phyloP scores from a whole-genome alignment of 2,329 filamentous ascomycete species.

The Teratosphaeria gauchensis region DNA sequence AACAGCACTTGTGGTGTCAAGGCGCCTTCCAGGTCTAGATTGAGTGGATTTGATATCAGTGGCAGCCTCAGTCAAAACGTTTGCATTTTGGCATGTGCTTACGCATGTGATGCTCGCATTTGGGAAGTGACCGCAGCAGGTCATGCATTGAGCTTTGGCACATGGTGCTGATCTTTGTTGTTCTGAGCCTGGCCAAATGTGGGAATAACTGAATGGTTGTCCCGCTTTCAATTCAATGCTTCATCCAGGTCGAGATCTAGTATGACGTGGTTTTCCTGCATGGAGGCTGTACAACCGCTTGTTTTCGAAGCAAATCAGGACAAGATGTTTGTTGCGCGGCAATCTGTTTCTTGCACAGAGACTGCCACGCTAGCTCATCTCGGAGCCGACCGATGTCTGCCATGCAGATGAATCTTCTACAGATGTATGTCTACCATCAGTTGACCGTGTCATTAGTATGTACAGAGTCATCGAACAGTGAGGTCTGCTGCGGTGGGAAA shows the following conservation, averaged over 20 bases:
- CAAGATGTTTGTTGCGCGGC: neutral
- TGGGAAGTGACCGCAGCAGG: constrained; percentile 55
- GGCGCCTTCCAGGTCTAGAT: constrained; percentile 64
- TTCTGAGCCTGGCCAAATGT: neutral
- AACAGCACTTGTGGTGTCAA: constrained; percentile 63
- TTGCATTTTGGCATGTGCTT: neutral
- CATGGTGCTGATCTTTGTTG: constrained; percentile 7
- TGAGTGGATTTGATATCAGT: neutral
- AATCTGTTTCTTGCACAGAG: neutral
- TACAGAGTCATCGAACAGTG: too few relatives aligned
- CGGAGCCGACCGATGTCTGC: neutral
- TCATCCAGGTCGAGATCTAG: neutral
- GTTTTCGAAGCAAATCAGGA: neutral
- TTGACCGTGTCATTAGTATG: too few relatives aligned
- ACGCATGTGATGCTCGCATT: constrained; percentile 63
- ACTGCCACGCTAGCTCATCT: neutral
- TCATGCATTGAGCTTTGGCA: constrained; percentile 47
- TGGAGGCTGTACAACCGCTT: neutral
- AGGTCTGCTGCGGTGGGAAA: too few relatives aligned
- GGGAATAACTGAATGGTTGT: neutral
- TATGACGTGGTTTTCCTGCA: neutral
- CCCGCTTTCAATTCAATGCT: too few relatives aligned
- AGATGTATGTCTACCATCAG: too few relatives aligned
- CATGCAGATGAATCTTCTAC: too few relatives aligned
- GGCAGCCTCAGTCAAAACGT: neutral